These are phyloP conservation scores for Diaporthe citri DNA, from an alignment of 2,329 filamentous ascomycete genomes.

Conservation along the genomic window DNA sequence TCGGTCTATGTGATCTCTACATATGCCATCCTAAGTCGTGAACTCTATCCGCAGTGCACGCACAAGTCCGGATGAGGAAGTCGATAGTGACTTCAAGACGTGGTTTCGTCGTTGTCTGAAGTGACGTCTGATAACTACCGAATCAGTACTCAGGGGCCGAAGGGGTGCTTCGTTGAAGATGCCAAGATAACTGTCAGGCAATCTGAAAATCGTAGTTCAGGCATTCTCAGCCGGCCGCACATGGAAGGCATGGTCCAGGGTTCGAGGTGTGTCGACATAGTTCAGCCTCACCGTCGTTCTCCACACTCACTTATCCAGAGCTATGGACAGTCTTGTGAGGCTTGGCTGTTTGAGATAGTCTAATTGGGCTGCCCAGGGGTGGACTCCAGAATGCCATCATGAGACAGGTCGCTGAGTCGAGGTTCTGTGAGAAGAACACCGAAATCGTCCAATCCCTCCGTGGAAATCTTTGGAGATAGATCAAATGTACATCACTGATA, in stretches of 20 bases:
- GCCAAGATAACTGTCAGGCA: conserved; percentile 23
- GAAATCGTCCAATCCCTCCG: background rate
- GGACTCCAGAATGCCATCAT: background rate
- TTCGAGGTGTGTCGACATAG: background rate
- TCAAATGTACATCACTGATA: background rate
- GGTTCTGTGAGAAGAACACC: background rate
- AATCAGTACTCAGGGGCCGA: conserved; percentile 17
- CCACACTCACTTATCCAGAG: background rate
- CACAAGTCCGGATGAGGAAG: background rate
- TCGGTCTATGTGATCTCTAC: background rate
- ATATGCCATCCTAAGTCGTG: conserved; percentile 8
- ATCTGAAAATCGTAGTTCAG: conserved; percentile 14
- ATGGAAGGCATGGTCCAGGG: conserved; percentile 12
- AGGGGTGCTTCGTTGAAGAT: conserved; percentile 12
- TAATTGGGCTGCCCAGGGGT: conserved; percentile 4
- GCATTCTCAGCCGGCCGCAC: background rate
- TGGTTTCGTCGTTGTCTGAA: conserved; percentile 31
- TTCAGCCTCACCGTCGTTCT: background rate
- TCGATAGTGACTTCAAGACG: conserved; percentile 21
- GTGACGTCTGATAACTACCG: conserved; percentile 26
- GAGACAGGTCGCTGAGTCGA: conserved; percentile 20
- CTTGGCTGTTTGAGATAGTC: conserved; percentile 25
- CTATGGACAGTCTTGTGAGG: background rate
- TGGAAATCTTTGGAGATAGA: background rate
- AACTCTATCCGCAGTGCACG: background rate